Evolutionary conservation across 1,139 yeast species (phyloP).

Genomic region (Nakaseomyces sp.): DNA sequence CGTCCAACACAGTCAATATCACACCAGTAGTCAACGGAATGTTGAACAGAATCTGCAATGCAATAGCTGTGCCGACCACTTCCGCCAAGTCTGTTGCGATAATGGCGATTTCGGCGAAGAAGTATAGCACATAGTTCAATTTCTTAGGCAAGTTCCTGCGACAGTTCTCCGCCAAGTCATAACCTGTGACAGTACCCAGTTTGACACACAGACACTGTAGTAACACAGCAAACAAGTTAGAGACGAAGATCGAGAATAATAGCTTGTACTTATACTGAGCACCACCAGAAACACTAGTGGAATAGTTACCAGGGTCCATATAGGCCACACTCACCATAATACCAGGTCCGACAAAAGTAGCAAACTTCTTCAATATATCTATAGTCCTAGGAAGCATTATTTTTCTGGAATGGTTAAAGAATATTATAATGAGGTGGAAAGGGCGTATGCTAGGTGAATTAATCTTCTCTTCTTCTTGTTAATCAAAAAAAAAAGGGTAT

Average conservation of each 20-base stretch:
- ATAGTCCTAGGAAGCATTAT: slow-evolving; percentile 5
- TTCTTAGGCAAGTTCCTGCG: slow-evolving; percentile 53
- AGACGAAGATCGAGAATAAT: slow-evolving; percentile 67
- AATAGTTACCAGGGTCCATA: slow-evolving; percentile 96
- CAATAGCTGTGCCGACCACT: slow-evolving; percentile 78
- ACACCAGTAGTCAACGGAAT: slow-evolving; percentile 79
- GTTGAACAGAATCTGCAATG: slow-evolving; percentile 69
- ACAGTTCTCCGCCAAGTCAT: slow-evolving; percentile 65
- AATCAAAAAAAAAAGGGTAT: neutral
- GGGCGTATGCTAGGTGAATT: too few relatives aligned
- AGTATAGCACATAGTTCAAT: slow-evolving; percentile 49
- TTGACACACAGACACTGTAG: slow-evolving; percentile 72
- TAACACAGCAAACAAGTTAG: slow-evolving; percentile 81
- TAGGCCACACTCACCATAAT: slow-evolving; percentile 92
- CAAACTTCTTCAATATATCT: slow-evolving; percentile 22
- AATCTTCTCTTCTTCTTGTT: neutral
- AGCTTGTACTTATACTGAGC: slow-evolving; percentile 78
- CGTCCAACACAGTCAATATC: slow-evolving; percentile 73
- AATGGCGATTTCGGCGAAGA: slow-evolving; percentile 71
- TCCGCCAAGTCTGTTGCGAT: slow-evolving; percentile 82
- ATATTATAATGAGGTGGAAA: neutral
- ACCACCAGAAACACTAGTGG: slow-evolving; percentile 91
- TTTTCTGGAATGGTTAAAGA: neutral
- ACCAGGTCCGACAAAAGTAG: slow-evolving; percentile 78
- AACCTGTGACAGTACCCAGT: slow-evolving; percentile 73